Conservation (phyloP, 2,329 filamentous ascomycete genomes). For the Teratosphaeria pseudoeucalypti region DNA sequence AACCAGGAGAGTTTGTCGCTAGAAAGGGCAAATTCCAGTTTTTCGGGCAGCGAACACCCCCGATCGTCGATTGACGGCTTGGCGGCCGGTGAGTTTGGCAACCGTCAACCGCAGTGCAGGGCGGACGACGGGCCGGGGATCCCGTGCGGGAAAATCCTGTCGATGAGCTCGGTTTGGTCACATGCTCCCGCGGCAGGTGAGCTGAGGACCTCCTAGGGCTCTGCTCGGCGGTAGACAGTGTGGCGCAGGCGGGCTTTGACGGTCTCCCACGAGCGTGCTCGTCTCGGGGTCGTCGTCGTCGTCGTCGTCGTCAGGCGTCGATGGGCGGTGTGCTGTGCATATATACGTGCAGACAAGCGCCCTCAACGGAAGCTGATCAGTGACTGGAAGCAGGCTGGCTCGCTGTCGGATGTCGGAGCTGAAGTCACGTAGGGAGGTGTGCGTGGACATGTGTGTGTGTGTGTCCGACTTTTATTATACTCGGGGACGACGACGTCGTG, state of each 20-base stretch:
- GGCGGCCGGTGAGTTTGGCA: neutral
- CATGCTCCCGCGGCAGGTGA: neutral
- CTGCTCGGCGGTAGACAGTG: neutral
- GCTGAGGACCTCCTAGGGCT: neutral
- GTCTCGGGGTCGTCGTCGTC: neutral
- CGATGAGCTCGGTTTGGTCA: neutral
- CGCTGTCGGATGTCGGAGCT: too few relatives aligned
- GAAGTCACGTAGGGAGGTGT: too few relatives aligned
- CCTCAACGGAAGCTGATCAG: neutral
- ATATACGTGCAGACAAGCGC: neutral
- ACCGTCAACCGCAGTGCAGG: neutral
- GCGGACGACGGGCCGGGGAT: neutral
- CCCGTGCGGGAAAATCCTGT: neutral
- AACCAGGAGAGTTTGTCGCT: neutral
- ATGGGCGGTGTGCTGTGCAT: neutral
- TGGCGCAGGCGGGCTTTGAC: neutral
- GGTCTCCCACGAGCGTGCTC: neutral
- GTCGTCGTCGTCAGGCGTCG: neutral
- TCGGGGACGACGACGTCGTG: too few relatives aligned
- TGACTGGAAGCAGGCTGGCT: neutral
- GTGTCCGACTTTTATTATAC: too few relatives aligned
- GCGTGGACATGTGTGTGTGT: too few relatives aligned
- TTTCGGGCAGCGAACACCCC: neutral
- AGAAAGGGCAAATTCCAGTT: neutral
- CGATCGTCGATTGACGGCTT: neutral